Evolutionary conservation across 306 rosid species (phyloP).

Genomic region (Inga oerstediana): DNA sequence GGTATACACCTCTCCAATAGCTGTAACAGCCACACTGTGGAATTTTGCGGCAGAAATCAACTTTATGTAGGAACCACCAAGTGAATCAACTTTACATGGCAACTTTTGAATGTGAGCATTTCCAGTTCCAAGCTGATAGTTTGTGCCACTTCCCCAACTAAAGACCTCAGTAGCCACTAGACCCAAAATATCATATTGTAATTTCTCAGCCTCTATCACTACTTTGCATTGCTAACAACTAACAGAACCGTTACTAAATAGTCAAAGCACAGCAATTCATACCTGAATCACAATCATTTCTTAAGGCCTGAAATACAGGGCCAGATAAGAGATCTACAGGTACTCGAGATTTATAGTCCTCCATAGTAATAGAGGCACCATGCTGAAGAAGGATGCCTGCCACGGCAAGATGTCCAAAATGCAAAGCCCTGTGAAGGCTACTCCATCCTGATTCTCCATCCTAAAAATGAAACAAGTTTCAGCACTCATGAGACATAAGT

Average conservation of each 20-base stretch:
- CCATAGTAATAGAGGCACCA: constrained; percentile 78
- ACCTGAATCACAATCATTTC: constrained; percentile 66
- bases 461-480: constrained; percentile 45
- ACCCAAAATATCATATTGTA: constrained; percentile 28
- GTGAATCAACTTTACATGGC: constrained; percentile 91
- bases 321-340: constrained; percentile 94
- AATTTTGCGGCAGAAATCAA: constrained; percentile 87
- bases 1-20: constrained; percentile 77
- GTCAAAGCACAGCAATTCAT: constrained; percentile 38
- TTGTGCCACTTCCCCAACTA: constrained; percentile 98
- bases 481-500: neutral
- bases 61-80: constrained; percentile 69
- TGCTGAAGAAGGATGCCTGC: constrained; percentile 85
- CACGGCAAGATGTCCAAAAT: constrained; percentile 93
- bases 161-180: constrained; percentile 79
- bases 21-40: constrained; percentile 89
- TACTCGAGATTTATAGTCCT: constrained; percentile 80
- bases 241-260: constrained; percentile 29
- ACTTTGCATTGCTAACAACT: constrained; percentile 21
- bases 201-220: constrained; percentile 21
- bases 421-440: constrained; percentile 96
- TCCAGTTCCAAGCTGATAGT: constrained; percentile 99
- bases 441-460: constrained; percentile 99
- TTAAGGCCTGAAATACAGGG: constrained; percentile 65
- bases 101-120: constrained; percentile 87